Percentiles rank a stretch among this genome's conserved stretches.
phyloP scores from a whole-genome alignment of 1,284 basidiomycete species.

The Tetrapyrgos nigripes region DNA sequence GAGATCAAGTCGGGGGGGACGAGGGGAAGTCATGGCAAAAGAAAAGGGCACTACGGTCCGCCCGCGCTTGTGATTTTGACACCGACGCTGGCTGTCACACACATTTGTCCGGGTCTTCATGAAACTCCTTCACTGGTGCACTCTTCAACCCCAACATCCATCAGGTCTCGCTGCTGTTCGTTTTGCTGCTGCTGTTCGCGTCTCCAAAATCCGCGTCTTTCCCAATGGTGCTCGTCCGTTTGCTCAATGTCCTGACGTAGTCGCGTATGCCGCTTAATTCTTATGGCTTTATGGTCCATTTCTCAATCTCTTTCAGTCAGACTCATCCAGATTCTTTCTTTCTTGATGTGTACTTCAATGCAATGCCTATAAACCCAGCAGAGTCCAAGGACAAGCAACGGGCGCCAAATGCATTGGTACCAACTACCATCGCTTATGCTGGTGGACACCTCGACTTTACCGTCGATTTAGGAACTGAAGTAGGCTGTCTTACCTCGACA shows the following conservation, averaged over 20 bases:
- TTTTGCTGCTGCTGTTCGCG: conserved; percentile 65
- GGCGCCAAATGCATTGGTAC: conserved; percentile 71
- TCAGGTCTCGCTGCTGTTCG: conserved; percentile 69
- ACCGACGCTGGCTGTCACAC: neutral
- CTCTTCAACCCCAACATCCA: conserved; percentile 62
- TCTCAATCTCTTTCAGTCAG: conserved; percentile 44
- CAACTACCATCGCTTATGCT: conserved; percentile 72
- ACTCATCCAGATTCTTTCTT: conserved; percentile 78
- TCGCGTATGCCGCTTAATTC: conserved; percentile 58
- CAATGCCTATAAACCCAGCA: conserved; percentile 43
- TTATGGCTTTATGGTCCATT: neutral
- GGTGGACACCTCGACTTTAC: conserved; percentile 70
- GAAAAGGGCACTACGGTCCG: neutral
- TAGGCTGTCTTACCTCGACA: conserved; percentile 34
- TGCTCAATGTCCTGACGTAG: conserved; percentile 55
- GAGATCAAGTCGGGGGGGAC: conserved; percentile 10
- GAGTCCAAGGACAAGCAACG: conserved; percentile 60
- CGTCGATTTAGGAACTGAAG: conserved; percentile 75
- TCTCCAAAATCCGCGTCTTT: conserved; percentile 69
- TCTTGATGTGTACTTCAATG: conserved; percentile 77
- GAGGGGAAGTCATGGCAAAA: neutral
- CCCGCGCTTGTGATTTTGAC: no score
- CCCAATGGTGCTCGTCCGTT: conserved; percentile 69
- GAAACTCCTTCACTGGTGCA: conserved; percentile 71
- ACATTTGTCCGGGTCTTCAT: conserved; percentile 27